phyloP scores from a whole-genome alignment of 176 grass and related monocot species.

The Saccharum spontaneum region DNA sequence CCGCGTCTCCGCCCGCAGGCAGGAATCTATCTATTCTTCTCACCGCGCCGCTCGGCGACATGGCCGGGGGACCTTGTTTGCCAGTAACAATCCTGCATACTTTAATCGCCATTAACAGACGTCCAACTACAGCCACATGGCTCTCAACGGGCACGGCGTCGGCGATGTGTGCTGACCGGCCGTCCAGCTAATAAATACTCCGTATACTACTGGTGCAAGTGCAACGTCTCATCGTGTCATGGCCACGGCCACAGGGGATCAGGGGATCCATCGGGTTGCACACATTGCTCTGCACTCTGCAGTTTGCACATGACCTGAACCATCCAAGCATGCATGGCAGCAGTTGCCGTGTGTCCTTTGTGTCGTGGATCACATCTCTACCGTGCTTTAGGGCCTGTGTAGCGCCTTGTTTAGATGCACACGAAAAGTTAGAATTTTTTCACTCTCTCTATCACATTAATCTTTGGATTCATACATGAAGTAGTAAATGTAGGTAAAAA shows the following conservation, averaged over 20 bases:
- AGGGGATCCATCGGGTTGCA: no score
- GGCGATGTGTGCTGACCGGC: not conserved
- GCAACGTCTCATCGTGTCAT: not conserved
- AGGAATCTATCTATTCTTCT: slow-evolving; percentile 13
- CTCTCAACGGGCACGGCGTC: not conserved
- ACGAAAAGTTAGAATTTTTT: no score
- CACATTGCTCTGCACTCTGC: not conserved
- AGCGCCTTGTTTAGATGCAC: no score
- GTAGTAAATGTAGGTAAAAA: no score
- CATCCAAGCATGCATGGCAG: not conserved
- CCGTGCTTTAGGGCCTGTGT: no score
- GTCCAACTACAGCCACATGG: slow-evolving; percentile 20
- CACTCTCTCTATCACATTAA: no score
- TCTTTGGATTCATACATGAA: no score
- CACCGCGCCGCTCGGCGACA: slow-evolving; percentile 4
- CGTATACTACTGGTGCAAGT: not conserved
- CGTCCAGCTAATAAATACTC: not conserved
- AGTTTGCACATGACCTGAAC: slow-evolving; percentile 8
- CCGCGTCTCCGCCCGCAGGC: slow-evolving; percentile 6
- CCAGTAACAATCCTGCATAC: not conserved
- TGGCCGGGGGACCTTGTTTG: not conserved
- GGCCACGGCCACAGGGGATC: not conserved
- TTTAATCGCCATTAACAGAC: not conserved
- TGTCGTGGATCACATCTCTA: not conserved
- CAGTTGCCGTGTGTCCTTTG: not conserved